phyloP scores from a whole-genome alignment of 2,329 filamentous ascomycete species.

The Blastomyces silverae region DNA sequence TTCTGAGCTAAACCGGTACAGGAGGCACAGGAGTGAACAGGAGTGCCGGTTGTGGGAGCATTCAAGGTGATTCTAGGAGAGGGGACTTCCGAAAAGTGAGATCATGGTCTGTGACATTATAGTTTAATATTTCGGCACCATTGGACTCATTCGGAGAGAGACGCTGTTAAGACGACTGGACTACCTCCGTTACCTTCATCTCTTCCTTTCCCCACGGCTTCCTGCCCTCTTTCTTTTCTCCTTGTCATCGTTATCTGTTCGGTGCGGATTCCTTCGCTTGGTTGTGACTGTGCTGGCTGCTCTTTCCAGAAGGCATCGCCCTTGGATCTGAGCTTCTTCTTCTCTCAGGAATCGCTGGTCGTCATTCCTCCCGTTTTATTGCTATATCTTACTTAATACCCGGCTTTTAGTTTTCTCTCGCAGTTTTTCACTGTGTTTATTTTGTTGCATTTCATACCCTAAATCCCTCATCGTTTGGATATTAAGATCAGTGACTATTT shows the following conservation, averaged over 20 bases:
- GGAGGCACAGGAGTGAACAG: slow-evolving; percentile 5
- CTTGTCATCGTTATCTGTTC: slow-evolving; percentile 1
- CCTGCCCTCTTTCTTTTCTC: not conserved
- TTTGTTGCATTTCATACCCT: not conserved
- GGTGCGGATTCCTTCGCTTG: slow-evolving; percentile 21
- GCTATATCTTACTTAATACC: slow-evolving; percentile 6
- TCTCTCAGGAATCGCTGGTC: slow-evolving; percentile 27
- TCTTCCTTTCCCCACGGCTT: slow-evolving; percentile 2
- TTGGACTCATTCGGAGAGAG: slow-evolving; percentile 2
- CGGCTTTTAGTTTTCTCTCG: not conserved
- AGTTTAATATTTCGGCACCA: slow-evolving; percentile 13
- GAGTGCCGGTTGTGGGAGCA: not conserved
- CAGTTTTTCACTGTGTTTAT: not conserved
- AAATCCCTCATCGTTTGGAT: not conserved
- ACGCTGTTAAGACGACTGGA: slow-evolving; percentile 7
- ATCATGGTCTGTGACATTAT: slow-evolving; percentile 13
- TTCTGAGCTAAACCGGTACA: not conserved
- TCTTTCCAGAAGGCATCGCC: slow-evolving; percentile 10
- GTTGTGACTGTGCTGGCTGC: slow-evolving; percentile 5
- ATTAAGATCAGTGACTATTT: not conserved
- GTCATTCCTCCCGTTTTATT: slow-evolving; percentile 18
- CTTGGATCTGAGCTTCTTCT: slow-evolving; percentile 16
- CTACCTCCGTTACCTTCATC: slow-evolving; percentile 5
- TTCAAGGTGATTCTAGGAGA: slow-evolving; percentile 2
- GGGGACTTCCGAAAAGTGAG: slow-evolving; percentile 5